Evolutionary conservation across 2,329 filamentous ascomycete genomes (phyloP).

Genomic region (Epicoccum sorghinum): DNA sequence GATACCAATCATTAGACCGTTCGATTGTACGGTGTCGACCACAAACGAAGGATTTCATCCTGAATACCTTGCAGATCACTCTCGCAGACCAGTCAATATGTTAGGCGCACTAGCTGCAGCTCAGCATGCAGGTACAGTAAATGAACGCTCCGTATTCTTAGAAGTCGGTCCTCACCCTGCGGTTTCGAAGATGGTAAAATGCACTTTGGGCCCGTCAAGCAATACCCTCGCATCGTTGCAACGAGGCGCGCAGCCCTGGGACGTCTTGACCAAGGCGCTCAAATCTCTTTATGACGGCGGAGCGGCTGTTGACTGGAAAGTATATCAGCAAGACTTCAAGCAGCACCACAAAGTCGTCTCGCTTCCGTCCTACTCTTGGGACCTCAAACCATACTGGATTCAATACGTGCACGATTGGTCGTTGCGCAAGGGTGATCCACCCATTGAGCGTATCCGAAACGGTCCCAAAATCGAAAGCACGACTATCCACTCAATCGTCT

Average conservation of each 20-base stretch:
- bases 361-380: constrained; percentile 46
- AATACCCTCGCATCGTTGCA: constrained; percentile 30
- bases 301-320: background rate
- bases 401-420: constrained; percentile 44
- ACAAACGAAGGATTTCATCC: background rate
- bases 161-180: background rate
- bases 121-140: background rate
- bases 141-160: background rate
- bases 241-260: background rate
- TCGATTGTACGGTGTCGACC: background rate
- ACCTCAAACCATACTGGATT: constrained; percentile 49
- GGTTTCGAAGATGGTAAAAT: constrained; percentile 58
- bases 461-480: background rate
- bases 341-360: constrained; percentile 5
- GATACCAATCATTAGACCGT: background rate
- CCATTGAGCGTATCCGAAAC: background rate
- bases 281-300: background rate
- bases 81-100: constrained; percentile 24
- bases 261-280: background rate
- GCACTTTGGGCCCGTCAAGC: constrained; percentile 53
- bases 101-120: background rate
- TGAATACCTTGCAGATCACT: constrained; percentile 11
- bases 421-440: constrained; percentile 21
- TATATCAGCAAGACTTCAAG: constrained; percentile 37
- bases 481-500: background rate